These are phyloP conservation scores for Tremellales sp. DNA, from an alignment of 1,284 basidiomycete species.

Conservation along the genomic window DNA sequence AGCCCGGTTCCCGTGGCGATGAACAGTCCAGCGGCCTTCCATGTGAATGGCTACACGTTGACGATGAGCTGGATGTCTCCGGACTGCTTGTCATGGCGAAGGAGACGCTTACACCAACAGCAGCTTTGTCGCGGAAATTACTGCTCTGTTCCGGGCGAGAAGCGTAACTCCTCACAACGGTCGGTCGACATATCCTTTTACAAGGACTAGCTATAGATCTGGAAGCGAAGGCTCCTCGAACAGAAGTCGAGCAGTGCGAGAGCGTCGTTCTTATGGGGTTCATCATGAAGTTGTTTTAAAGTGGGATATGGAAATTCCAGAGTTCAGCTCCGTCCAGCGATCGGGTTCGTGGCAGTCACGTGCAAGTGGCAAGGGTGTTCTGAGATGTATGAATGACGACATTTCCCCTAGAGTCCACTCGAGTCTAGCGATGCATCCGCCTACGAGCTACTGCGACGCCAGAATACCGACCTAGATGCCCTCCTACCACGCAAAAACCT, in stretches of 20 bases:
- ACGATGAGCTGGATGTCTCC: background rate
- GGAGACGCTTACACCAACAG: conserved; percentile 9
- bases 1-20: conserved; percentile 74
- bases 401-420: too few relatives aligned
- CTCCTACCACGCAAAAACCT: background rate
- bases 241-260: conserved; percentile 7
- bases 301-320: too few relatives aligned
- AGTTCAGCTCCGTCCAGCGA: too few relatives aligned
- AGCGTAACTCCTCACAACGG: too few relatives aligned
- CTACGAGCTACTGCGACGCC: too few relatives aligned
- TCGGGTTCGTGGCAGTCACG: too few relatives aligned
- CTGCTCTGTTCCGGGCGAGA: too few relatives aligned
- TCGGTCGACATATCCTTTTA: background rate
- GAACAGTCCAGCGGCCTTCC: conserved; percentile 76
- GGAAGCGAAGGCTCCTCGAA: background rate
- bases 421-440: too few relatives aligned
- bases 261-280: conserved; percentile 13
- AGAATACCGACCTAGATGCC: too few relatives aligned
- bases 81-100: conserved; percentile 8
- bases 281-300: conserved; percentile 9
- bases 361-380: too few relatives aligned
- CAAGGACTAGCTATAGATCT: background rate
- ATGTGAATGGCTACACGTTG: conserved; percentile 72
- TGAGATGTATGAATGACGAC: too few relatives aligned
- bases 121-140: conserved; percentile 5